A percentile compares a stretch with the other conserved stretches of the same genome.
Conservation (phyloP, 148 eudicot species). For the Diospyros lotus region DNA sequence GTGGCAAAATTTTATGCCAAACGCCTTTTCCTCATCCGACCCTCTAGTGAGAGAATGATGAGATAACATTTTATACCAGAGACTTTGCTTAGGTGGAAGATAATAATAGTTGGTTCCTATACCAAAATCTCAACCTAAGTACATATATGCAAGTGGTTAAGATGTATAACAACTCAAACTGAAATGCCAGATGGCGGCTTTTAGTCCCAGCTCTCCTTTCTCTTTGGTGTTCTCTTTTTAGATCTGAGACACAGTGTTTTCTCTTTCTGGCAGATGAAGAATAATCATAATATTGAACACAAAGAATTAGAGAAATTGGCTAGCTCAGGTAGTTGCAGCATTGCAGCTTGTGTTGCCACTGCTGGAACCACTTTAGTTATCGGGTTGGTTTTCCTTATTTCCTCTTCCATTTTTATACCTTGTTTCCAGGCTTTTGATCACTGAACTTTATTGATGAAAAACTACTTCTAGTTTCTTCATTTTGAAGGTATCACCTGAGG, state of each 20-base stretch:
- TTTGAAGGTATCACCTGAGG: neutral
- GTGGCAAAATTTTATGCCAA: too few species aligned
- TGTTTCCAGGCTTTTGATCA: neutral
- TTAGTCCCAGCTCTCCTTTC: neutral
- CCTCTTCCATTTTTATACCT: neutral
- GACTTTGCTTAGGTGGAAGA: neutral
- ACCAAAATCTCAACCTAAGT: neutral
- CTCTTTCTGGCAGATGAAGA: slow-evolving; percentile 63
- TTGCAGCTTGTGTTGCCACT: slow-evolving; percentile 69
- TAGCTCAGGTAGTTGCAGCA: slow-evolving; percentile 45
- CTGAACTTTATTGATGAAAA: neutral
- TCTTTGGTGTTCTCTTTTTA: slow-evolving; percentile 2
- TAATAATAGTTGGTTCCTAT: neutral
- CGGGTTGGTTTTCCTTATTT: slow-evolving; percentile 48
- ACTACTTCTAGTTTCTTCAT: neutral
- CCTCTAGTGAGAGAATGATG: too few species aligned
- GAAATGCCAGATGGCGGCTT: neutral
- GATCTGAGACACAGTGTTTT: slow-evolving; percentile 3
- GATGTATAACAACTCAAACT: neutral
- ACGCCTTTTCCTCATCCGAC: too few species aligned
- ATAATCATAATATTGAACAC: slow-evolving; percentile 47
- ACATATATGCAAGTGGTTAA: neutral
- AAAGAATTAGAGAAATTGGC: slow-evolving; percentile 74
- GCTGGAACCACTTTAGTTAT: slow-evolving; percentile 69
- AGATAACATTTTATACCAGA: neutral